Conservation (phyloP, 23 red algal genomes). For the Gracilariopsis chorda region DNA sequence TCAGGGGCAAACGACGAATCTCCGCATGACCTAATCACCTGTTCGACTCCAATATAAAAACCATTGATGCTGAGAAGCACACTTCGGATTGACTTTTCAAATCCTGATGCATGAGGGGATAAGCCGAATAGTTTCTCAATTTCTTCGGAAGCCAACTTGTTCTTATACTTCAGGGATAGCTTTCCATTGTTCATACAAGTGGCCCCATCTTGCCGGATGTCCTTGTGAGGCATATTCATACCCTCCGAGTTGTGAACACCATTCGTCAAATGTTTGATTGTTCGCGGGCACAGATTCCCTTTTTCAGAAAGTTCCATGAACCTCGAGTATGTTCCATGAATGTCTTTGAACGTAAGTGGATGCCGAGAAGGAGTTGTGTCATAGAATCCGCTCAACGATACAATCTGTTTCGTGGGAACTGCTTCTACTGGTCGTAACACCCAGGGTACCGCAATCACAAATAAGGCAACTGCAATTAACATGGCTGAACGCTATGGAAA, state of each 20-base stretch:
- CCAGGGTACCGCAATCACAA: too few species aligned
- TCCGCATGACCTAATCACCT: background rate
- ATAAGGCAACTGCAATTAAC: too few species aligned
- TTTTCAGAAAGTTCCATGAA: conserved; percentile 46
- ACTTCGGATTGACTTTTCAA: background rate
- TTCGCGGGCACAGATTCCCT: conserved; percentile 26
- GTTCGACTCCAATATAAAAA: conserved; percentile 27
- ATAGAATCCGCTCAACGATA: background rate
- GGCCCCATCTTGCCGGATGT: background rate
- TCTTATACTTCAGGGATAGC: background rate
- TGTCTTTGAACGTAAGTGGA: conserved; percentile 10
- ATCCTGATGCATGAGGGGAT: background rate
- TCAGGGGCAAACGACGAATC: background rate
- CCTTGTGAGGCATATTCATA: conserved; percentile 13
- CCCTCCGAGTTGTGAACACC: background rate
- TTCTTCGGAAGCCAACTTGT: background rate
- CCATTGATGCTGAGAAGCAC: background rate
- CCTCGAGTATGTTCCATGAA: conserved; percentile 35
- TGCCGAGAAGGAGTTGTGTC: background rate
- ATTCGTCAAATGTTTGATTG: conserved; percentile 11
- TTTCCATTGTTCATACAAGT: background rate
- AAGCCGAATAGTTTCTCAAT: background rate
- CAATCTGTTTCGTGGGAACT: background rate
- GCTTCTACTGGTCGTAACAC: too few species aligned
- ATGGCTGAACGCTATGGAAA: too few species aligned